These are phyloP conservation scores for Lepidopterella palustris DNA, from an alignment of 495 filamentous ascomycete genomes.

Conservation along the genomic window DNA sequence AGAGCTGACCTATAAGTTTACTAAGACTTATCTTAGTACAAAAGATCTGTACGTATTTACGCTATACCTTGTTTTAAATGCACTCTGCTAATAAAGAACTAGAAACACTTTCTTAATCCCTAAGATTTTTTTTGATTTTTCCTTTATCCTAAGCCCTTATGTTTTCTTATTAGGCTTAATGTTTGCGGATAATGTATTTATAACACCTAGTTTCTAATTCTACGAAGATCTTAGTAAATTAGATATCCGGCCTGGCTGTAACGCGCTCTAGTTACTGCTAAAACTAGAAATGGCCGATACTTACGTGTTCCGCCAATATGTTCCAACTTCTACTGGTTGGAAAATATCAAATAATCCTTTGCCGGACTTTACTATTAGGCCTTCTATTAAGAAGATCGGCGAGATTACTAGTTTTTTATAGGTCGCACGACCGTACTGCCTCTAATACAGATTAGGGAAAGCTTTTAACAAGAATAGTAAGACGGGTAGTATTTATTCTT, in stretches of 20 bases:
- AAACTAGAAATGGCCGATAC: conserved; percentile 14
- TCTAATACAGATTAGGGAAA: conserved; percentile 10
- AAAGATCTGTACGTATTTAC: conserved; percentile 30
- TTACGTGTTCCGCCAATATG: background rate
- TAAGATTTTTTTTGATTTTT: conserved; percentile 38
- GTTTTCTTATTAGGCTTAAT: conserved; percentile 37
- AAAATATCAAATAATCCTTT: conserved; percentile 35
- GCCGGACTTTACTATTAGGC: conserved; percentile 27
- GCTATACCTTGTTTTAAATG: background rate
- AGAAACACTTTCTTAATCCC: conserved; percentile 38
- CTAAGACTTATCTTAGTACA: conserved; percentile 31
- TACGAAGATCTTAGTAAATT: conserved; percentile 26
- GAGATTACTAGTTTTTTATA: conserved; percentile 34
- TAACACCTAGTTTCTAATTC: conserved; percentile 29
- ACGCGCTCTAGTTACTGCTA: conserved; percentile 10
- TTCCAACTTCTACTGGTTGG: conserved; percentile 25
- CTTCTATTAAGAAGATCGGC: conserved; percentile 33
- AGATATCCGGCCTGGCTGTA: conserved; percentile 4
- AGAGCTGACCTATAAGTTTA: conserved; percentile 37
- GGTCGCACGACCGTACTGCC: conserved; percentile 34
- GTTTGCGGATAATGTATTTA: conserved; percentile 35
- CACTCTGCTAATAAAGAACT: background rate
- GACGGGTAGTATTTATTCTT: background rate
- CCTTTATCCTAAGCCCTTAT: conserved; percentile 35
- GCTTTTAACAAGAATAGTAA: conserved; percentile 32